phyloP scores from a whole-genome alignment of 2,329 filamentous ascomycete species.

The Fusarium devonianum region DNA sequence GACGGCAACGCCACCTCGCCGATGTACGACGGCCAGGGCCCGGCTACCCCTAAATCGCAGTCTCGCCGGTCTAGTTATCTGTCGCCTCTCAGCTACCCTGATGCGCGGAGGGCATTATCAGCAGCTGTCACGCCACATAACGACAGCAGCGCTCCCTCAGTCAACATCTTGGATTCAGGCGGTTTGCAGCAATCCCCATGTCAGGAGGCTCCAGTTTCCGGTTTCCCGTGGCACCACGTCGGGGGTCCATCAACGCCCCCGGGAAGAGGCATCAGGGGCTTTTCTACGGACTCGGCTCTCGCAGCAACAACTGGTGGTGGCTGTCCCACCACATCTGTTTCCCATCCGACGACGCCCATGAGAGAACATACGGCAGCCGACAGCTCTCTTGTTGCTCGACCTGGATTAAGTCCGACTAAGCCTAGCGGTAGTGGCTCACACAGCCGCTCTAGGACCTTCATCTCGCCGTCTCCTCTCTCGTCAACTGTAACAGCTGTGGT shows the following conservation, averaged over 20 bases:
- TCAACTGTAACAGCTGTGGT: slow-evolving; percentile 66
- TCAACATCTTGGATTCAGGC: slow-evolving; percentile 44
- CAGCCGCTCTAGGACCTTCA: slow-evolving; percentile 55
- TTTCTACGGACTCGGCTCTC: slow-evolving; percentile 49
- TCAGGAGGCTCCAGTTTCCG: slow-evolving; percentile 51
- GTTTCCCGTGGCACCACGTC: slow-evolving; percentile 54
- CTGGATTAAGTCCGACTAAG: slow-evolving; percentile 42
- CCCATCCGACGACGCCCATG: slow-evolving; percentile 45
- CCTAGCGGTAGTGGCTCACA: slow-evolving; percentile 34
- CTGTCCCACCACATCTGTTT: slow-evolving; percentile 36
- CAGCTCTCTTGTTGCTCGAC: slow-evolving; percentile 41
- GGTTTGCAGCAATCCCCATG: slow-evolving; percentile 45
- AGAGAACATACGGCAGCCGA: slow-evolving; percentile 42
- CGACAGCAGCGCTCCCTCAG: slow-evolving; percentile 48
- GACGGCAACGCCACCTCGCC: slow-evolving; percentile 37
- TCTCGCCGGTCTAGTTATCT: slow-evolving; percentile 59
- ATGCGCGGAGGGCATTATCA: slow-evolving; percentile 45
- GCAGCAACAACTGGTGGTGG: slow-evolving; percentile 25
- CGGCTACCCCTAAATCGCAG: slow-evolving; percentile 37
- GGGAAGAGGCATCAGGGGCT: slow-evolving; percentile 48
- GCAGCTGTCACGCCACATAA: slow-evolving; percentile 44
- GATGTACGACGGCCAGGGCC: slow-evolving; percentile 29
- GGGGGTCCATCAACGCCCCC: slow-evolving; percentile 43
- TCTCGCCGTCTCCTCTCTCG: slow-evolving; percentile 66
- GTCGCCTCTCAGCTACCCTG: slow-evolving; percentile 56